A percentile compares a stretch with the other conserved stretches of the same genome.
Conservation (phyloP, 1,139 yeast genomes). For the Protomyces pachydermus region DNA sequence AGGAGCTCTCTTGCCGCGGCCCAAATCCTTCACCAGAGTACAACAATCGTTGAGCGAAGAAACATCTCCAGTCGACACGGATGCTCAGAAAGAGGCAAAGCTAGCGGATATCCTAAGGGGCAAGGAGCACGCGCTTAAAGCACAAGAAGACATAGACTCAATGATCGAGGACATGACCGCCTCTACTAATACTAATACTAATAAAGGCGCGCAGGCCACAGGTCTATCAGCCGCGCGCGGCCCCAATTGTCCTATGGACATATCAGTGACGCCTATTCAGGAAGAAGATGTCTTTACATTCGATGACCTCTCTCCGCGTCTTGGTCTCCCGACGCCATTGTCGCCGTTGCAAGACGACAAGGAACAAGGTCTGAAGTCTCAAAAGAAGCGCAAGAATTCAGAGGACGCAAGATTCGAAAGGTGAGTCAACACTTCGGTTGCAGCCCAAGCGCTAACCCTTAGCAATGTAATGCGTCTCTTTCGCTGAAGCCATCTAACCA, state of each 20-base stretch:
- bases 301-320: background rate
- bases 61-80: slow-evolving; percentile 11
- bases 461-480: background rate
- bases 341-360: background rate
- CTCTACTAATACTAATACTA: background rate
- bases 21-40: slow-evolving; percentile 15
- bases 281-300: background rate
- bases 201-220: background rate
- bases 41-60: slow-evolving; percentile 18
- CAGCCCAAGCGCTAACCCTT: background rate
- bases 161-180: background rate
- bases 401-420: background rate
- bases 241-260: background rate
- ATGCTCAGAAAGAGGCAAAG: slow-evolving; percentile 17
- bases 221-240: background rate
- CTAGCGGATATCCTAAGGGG: slow-evolving; percentile 11
- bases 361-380: background rate
- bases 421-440: background rate
- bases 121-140: background rate
- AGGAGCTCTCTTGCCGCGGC: slow-evolving; percentile 19
- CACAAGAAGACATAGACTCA: background rate
- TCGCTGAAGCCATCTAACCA: background rate
- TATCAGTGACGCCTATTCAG: background rate
- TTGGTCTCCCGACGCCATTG: background rate
- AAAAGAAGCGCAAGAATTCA: background rate